Evolutionary conservation across 2,329 filamentous ascomycete genomes (phyloP).

Genomic region (Cytospora piceicola): DNA sequence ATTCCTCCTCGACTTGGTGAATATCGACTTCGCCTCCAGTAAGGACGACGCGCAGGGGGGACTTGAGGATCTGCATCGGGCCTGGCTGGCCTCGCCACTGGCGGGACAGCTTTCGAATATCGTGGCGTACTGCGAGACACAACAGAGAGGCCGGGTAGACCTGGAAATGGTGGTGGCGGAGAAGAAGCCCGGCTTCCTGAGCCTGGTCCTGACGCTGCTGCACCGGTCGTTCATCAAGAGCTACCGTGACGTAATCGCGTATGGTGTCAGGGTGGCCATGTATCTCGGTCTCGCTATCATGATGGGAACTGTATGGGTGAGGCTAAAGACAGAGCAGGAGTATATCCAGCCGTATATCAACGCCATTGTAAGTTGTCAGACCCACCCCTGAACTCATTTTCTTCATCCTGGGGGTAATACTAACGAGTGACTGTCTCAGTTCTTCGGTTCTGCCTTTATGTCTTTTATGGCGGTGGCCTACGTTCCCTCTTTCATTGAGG

Average conservation of each 20-base stretch:
- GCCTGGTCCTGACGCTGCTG: conserved; percentile 66
- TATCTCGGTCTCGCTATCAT: conserved; percentile 79
- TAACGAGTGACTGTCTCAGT: conserved; percentile 37
- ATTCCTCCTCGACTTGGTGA: conserved; percentile 77
- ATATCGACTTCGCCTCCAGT: conserved; percentile 70
- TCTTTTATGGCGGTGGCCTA: conserved; percentile 85
- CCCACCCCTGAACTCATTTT: not conserved
- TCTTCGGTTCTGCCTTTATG: conserved; percentile 76
- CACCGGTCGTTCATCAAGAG: conserved; percentile 83
- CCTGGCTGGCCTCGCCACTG: conserved; percentile 56
- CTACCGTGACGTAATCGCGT: conserved; percentile 81
- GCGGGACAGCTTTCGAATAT: conserved; percentile 33
- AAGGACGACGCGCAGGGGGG: conserved; percentile 44
- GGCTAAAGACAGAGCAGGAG: conserved; percentile 67
- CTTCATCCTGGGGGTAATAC: conserved; percentile 5
- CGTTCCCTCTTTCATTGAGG: conserved; percentile 81
- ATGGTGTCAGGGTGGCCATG: conserved; percentile 82
- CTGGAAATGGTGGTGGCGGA: conserved; percentile 34
- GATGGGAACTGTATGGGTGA: conserved; percentile 87
- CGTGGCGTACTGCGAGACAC: conserved; percentile 37
- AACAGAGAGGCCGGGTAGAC: conserved; percentile 36
- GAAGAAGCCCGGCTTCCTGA: conserved; percentile 49
- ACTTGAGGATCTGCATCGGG: conserved; percentile 49
- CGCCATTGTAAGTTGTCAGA: conserved; percentile 59
- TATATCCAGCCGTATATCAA: conserved; percentile 84